Conservation (phyloP, 345 rosid species). For the Alliaria petiolata region DNA sequence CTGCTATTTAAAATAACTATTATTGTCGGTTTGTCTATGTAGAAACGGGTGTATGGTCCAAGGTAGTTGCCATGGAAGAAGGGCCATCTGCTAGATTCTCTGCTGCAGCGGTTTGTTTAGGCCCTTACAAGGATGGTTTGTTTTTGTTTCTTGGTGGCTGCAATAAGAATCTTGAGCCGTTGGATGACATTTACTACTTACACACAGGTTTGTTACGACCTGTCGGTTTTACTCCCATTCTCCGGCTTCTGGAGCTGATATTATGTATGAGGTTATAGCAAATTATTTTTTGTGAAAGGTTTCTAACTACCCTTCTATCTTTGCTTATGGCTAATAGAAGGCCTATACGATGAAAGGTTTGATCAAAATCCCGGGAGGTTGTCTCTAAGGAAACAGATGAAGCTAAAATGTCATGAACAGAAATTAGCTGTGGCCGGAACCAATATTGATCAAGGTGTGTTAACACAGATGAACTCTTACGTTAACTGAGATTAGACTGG, state of each 20-base stretch:
- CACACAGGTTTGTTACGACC: conserved; percentile 57
- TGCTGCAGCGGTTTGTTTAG: conserved; percentile 73
- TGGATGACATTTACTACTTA: conserved; percentile 83
- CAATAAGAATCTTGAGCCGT: conserved; percentile 84
- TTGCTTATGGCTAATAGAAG: conserved; percentile 40
- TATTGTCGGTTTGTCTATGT: conserved; percentile 16
- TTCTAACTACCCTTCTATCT: neutral
- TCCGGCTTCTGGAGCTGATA: neutral
- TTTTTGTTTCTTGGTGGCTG: conserved; percentile 87
- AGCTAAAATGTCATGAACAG: conserved; percentile 78
- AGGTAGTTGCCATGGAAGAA: conserved; percentile 52
- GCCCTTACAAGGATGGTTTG: conserved; percentile 65
- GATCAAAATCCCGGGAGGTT: conserved; percentile 52
- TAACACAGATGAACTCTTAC: conserved; percentile 19
- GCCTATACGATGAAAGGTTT: conserved; percentile 34
- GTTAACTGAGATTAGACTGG: neutral
- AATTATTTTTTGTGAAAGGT: neutral
- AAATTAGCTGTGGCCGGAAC: conserved; percentile 51
- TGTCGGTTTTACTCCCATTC: neutral
- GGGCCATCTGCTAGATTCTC: conserved; percentile 96
- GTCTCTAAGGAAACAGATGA: conserved; percentile 81
- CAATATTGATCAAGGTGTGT: conserved; percentile 42
- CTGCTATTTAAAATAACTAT: neutral
- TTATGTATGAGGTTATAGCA: neutral
- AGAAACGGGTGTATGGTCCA: conserved; percentile 86